phyloP scores from a whole-genome alignment of 352 stramenopile genomes.

The Globisporangium cederbergense region DNA sequence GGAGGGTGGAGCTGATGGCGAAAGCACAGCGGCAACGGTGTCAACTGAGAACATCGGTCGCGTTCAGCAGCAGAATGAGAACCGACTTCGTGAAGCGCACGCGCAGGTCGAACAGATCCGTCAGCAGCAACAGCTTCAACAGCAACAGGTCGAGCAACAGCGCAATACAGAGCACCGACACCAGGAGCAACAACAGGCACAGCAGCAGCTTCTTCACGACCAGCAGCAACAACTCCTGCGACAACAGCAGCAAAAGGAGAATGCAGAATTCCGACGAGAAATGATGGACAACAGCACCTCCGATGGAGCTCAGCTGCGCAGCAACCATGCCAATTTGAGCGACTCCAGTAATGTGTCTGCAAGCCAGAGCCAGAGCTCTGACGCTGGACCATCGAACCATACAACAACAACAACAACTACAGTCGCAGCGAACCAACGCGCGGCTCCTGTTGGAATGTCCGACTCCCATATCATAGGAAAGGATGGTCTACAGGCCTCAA shows the following conservation, averaged over 20 bases:
- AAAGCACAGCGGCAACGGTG: not conserved
- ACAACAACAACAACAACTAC: not conserved
- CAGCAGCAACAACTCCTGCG: not conserved
- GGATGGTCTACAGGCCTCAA: not conserved
- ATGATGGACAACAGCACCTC: not conserved
- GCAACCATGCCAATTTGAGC: not conserved
- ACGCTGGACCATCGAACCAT: not conserved
- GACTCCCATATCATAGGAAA: not conserved
- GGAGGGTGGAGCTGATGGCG: not conserved
- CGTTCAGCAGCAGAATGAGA: not conserved
- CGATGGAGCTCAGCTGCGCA: not conserved
- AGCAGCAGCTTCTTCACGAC: not conserved
- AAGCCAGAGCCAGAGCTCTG: not conserved
- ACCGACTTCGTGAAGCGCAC: not conserved
- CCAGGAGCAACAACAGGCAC: not conserved
- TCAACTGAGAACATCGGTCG: not conserved
- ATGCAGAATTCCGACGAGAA: not conserved
- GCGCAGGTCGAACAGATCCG: not conserved
- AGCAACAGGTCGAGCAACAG: constrained; percentile 3
- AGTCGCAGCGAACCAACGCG: not conserved
- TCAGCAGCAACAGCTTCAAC: not conserved
- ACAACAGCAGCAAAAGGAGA: not conserved
- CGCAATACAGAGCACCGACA: not conserved
- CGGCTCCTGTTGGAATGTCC: not conserved
- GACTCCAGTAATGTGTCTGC: not conserved